phyloP scores from a whole-genome alignment of 345 rosid genomes.

The Hypericum perforatum region DNA sequence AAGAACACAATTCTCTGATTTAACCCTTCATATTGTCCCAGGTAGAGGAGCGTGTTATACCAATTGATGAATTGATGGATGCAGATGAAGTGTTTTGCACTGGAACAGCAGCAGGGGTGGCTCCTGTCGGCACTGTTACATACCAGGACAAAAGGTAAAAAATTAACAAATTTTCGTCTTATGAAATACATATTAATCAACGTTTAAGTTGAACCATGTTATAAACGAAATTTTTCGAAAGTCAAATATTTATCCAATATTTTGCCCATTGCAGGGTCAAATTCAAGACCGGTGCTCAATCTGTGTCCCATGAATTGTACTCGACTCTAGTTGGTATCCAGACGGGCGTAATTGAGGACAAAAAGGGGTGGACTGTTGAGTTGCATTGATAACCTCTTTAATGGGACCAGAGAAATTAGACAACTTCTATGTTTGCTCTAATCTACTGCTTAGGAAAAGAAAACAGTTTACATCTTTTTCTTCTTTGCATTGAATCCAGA shows the following conservation, averaged over 20 bases:
- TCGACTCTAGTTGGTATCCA: constrained; percentile 21
- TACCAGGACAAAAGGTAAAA: constrained; percentile 33
- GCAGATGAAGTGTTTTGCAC: constrained; percentile 54
- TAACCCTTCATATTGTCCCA: constrained; percentile 6
- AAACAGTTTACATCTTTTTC: no score
- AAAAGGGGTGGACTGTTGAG: constrained; percentile 23
- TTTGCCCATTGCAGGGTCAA: constrained; percentile 10
- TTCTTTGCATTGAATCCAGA: no score
- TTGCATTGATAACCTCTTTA: not conserved
- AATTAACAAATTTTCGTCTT: not conserved
- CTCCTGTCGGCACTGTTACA: constrained; percentile 36
- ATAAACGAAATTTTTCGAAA: no score
- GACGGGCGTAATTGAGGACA: constrained; percentile 16
- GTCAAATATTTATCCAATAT: no score
- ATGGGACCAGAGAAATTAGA: no score
- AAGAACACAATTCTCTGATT: no score
- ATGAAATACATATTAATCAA: no score
- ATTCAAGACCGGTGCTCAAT: constrained; percentile 4
- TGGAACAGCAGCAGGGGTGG: constrained; percentile 47
- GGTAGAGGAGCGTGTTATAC: constrained; percentile 34
- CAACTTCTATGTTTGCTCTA: no score
- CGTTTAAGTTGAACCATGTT: no score
- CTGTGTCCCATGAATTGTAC: constrained; percentile 9
- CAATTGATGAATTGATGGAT: constrained; percentile 30
- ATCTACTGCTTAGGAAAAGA: no score